A percentile compares a stretch with the other conserved stretches of the same genome.
Evolutionary conservation across 2,329 filamentous ascomycete genomes (phyloP).

Genomic region (Diplocarpon rosae): DNA sequence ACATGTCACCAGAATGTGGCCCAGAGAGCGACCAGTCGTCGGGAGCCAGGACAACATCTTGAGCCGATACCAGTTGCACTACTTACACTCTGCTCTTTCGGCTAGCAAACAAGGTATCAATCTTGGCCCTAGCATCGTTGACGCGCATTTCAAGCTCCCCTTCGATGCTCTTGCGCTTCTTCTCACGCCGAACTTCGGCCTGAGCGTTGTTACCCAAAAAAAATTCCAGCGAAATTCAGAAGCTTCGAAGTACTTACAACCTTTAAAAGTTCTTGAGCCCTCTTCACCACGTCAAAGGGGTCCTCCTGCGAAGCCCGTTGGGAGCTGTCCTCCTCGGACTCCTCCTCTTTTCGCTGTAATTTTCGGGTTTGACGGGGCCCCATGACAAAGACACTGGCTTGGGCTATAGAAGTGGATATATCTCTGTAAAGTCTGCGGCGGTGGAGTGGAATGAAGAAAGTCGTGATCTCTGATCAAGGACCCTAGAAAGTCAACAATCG

Average conservation of each 20-base stretch:
- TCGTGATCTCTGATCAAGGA: not conserved
- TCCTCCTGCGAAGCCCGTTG: conserved; percentile 12
- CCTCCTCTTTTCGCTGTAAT: not conserved
- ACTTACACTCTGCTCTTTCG: conserved; percentile 22
- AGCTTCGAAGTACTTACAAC: conserved; percentile 4
- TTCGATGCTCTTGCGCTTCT: conserved; percentile 22
- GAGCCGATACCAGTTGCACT: not conserved
- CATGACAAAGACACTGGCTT: conserved; percentile 8
- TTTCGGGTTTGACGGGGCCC: conserved; percentile 12
- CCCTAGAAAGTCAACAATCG: too few relatives aligned
- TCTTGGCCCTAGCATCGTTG: conserved; percentile 17
- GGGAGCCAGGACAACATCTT: too few relatives aligned
- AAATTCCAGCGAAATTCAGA: not conserved
- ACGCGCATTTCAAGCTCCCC: conserved; percentile 17
- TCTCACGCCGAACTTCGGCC: conserved; percentile 17
- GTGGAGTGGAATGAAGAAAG: not conserved
- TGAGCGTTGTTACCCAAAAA: conserved; percentile 11
- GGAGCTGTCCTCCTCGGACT: conserved; percentile 12
- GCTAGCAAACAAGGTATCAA: conserved; percentile 17
- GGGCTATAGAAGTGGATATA: not conserved
- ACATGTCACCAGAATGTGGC: not conserved
- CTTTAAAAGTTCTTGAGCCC: conserved; percentile 12
- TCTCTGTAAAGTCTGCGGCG: not conserved
- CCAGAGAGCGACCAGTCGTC: not conserved
- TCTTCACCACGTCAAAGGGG: conserved; percentile 10